Evolutionary conservation across 1,284 basidiomycete genomes (phyloP), one percentile per base, ranked within the genome.

Genomic region (Mycena citricolor): DNA sequence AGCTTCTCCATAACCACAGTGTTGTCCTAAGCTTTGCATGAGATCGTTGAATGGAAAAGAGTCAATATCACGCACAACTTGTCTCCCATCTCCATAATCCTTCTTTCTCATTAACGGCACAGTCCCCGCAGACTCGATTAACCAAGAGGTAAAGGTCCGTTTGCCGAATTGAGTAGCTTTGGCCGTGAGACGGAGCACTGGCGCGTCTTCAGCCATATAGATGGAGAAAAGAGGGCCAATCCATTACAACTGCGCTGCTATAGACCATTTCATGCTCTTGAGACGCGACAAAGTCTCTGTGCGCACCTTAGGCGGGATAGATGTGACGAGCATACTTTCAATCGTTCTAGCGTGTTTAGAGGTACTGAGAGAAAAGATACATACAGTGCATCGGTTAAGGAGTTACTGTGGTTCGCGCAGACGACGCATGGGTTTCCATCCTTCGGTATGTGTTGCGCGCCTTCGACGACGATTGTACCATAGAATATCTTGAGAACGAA

Each of bases 401-500:
- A 88, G 61, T 92, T 92, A 55, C 81, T 81, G 61, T 92, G 89
- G 55, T 92, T 92, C 5, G 88, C 80, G 53, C 81, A 86, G 21
- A 92, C 77, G 46, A 73, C 68, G 51, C 86, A 90, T 54, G 89
- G 84, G 42, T 72, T 67, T 4, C 90, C 89, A 19, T 76, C 80
- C 52, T 70, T 62, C 17, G 88, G 86, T 41, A 92, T 81, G 33
- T 80, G 65, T 34, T 87, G 69, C 2, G 71, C 69, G 58, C 88
- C 87, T 62, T 93, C 89, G 14, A 93, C 76, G n/a, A 92, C 86
- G 44, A 93, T 90, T 8, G 83, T 79, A 2, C 88, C 87, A 62
- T 92, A 92, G 67, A 92, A 92, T 52, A 91, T 87, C 61, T 87
- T 87, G 56, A 92, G 77, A 2, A 90, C 86, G 54, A 89, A 84